A percentile compares a stretch with the other conserved stretches of the same genome.
These are phyloP conservation scores for Termitomyces sp. DNA, from an alignment of 768 basidiomycete genomes.

Conservation along the genomic window DNA sequence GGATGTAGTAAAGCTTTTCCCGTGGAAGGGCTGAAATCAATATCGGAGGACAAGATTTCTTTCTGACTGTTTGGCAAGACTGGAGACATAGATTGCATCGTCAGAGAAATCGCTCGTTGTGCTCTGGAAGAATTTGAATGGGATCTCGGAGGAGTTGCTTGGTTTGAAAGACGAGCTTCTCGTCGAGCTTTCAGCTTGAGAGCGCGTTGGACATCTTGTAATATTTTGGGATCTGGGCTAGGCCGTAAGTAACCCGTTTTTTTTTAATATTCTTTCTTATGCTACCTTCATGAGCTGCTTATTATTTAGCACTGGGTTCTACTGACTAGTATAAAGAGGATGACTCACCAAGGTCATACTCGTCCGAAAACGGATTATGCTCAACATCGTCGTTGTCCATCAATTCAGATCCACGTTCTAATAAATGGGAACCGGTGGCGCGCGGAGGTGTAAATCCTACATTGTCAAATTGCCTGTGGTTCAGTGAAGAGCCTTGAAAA, in stretches of 20 bases:
- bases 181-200: conserved; percentile 70
- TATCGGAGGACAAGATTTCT: conserved; percentile 38
- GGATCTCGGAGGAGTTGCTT: conserved; percentile 17
- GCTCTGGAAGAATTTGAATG: conserved; percentile 15
- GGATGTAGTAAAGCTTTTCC: conserved; percentile 49
- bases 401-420: conserved; percentile 1
- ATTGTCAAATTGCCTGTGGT: conserved; percentile 4
- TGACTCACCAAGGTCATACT: conserved; percentile 72
- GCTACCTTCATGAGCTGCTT: conserved; percentile 72
- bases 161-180: conserved; percentile 53
- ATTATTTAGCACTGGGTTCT: conserved; percentile 8
- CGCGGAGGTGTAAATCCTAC: conserved; percentile 12
- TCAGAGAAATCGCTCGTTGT: conserved; percentile 23
- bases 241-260: neutral
- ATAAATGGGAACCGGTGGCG: neutral
- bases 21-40: conserved; percentile 71
- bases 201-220: conserved; percentile 79
- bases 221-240: conserved; percentile 65
- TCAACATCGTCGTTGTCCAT: conserved; percentile 7
- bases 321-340: neutral
- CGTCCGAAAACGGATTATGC: conserved; percentile 55
- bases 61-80: conserved; percentile 23
- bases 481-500: conserved; percentile 1
- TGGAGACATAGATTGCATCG: conserved; percentile 27
- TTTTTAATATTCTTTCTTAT: conserved; percentile 6